Conservation (phyloP, 1,284 basidiomycete genomes). For the Sphagnurus paluster region DNA sequence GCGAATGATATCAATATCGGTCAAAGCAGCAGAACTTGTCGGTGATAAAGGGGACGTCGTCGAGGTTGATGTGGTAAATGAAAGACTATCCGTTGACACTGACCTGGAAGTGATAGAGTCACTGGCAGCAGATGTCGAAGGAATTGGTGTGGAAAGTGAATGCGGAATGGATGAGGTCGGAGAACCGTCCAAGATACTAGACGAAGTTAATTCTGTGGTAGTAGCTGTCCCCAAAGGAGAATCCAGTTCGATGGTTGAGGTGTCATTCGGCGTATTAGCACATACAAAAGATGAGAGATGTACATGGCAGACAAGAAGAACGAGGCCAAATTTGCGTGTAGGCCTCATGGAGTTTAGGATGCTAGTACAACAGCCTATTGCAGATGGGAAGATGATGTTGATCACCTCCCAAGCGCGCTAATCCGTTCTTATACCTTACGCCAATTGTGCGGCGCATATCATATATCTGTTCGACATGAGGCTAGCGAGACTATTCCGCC, state of each 20-base stretch:
- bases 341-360: neutral
- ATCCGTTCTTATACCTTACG: neutral
- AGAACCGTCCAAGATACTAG: neutral
- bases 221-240: neutral
- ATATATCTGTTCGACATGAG: too few species aligned
- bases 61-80: neutral
- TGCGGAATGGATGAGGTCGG: neutral
- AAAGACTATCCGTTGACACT: too few species aligned
- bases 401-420: neutral
- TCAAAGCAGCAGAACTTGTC: constrained; percentile 1
- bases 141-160: too few species aligned
- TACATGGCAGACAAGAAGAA: neutral
- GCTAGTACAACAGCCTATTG: neutral
- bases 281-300: neutral
- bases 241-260: neutral
- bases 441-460: too few species aligned
- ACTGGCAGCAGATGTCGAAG: too few species aligned
- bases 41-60: neutral
- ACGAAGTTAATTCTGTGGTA: neutral
- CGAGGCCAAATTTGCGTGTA: neutral
- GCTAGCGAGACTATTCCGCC: too few species aligned
- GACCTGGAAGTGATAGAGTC: too few species aligned
- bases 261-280: neutral
- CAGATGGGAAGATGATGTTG: neutral
- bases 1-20: constrained; percentile 15